Evolutionary conservation across 2,329 filamentous ascomycete genomes (phyloP).

Genomic region (Botryotinia convoluta): DNA sequence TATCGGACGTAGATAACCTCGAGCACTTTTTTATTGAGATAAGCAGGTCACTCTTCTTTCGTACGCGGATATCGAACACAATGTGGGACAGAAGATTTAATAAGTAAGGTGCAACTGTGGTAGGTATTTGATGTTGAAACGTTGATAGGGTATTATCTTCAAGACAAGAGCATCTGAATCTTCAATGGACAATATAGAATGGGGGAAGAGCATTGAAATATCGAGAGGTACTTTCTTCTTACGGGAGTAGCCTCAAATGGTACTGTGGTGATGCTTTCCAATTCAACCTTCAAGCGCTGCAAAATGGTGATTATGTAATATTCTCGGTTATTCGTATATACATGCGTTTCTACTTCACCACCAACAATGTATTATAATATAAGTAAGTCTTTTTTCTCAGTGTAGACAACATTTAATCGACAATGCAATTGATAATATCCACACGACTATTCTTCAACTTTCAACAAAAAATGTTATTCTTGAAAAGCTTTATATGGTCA

Average conservation of each 20-base stretch:
- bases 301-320: neutral
- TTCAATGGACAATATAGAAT: too few species aligned
- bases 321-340: neutral
- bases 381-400: neutral
- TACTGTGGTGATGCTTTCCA: neutral
- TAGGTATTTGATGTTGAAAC: neutral
- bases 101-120: neutral
- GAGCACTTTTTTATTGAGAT: neutral
- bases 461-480: neutral
- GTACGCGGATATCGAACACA: neutral
- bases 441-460: rapidly evolving
- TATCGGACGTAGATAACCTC: neutral
- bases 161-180: neutral
- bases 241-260: too few species aligned
- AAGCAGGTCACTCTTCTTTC: neutral
- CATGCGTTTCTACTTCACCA: neutral
- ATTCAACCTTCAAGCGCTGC: neutral
- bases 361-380: neutral
- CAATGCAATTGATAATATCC: neutral
- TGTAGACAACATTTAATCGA: rapidly evolving
- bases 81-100: neutral
- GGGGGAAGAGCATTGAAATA: neutral
- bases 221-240: neutral
- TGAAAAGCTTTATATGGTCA: neutral
- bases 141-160: neutral